Evolutionary conservation across 2,329 filamentous ascomycete species (phyloP), one percentile per base, ranked within the genome.

Genomic region (Nigrograna mackinnonii): DNA sequence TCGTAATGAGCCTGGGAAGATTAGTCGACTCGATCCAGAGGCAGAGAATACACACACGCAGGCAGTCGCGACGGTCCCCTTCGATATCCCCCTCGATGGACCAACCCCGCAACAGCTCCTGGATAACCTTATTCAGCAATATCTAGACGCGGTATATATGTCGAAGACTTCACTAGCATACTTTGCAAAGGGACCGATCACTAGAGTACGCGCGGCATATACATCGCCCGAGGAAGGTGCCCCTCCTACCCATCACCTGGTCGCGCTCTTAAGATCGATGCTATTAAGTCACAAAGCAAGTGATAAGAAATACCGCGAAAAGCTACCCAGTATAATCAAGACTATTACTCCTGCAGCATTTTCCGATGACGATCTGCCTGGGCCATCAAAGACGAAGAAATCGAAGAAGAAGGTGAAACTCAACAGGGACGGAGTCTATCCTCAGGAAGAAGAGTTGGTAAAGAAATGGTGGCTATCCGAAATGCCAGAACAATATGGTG

Each of bases 131-230:
- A 50, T 62, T 3, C 58, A 62, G 18, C 59, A 69, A 35, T 70
- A 69, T 44, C 58, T 77, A 16, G 71, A 76, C 12, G 66, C 71
- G 22, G 54, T 78, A 49, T 77, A 79, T 61, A 54, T 72, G 9
- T 70, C 64, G 6, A 69, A 88, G 78, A 88, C 86, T 22, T 89
- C 88, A 3, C 71, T 92, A 43, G 88, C 88, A 44, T 94, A 91
- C 66, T 91, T 92, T 67, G 85, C 85, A 16, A 94, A 94, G 71
- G 89, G 88, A 1, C 87, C 89, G 2, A 72, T 94, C 16, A 89
- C 88, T 33, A 79, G 87, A 54, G 85, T 87, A 34, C 80, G 88
- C 45, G 86, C 85, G 35, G 80, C 84, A 12, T 89, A 89, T 49
- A 81, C 84, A 43, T 69, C 83, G 12, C 79, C 83, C 47, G 79